phyloP scores from a whole-genome alignment of 257 asterid genomes.

The Fraxinus excelsior region DNA sequence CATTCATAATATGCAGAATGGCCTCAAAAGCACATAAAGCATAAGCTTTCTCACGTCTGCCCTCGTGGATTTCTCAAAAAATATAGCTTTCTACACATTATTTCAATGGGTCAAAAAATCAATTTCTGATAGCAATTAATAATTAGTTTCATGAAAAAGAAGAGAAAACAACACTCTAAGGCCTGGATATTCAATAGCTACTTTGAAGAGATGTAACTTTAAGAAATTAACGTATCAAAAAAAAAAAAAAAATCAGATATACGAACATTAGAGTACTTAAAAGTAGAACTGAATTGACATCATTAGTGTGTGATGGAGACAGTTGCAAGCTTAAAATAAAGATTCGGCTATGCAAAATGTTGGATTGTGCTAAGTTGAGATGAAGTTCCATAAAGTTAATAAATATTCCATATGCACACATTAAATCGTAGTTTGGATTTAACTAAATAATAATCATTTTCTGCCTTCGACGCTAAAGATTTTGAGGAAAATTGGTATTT shows the following conservation, averaged over 20 bases:
- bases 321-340: not conserved
- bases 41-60: not conserved
- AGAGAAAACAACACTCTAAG: not conserved
- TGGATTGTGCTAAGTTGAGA: not conserved
- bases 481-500: not conserved
- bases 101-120: not conserved
- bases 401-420: not conserved
- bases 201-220: not conserved
- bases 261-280: not conserved
- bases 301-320: not conserved
- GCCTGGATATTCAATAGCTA: not conserved
- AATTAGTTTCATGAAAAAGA: not conserved
- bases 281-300: not conserved
- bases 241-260: not conserved
- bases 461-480: not conserved
- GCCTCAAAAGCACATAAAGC: not conserved
- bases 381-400: not conserved
- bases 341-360: not conserved
- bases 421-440: no score
- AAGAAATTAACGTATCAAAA: not conserved
- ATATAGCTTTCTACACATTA: not conserved
- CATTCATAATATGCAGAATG: not conserved
- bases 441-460: not conserved
- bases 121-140: not conserved
- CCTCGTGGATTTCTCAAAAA: not conserved